Base-by-base conservation (phyloP, 257 asterid species). In the Ilex asprella region DNA sequence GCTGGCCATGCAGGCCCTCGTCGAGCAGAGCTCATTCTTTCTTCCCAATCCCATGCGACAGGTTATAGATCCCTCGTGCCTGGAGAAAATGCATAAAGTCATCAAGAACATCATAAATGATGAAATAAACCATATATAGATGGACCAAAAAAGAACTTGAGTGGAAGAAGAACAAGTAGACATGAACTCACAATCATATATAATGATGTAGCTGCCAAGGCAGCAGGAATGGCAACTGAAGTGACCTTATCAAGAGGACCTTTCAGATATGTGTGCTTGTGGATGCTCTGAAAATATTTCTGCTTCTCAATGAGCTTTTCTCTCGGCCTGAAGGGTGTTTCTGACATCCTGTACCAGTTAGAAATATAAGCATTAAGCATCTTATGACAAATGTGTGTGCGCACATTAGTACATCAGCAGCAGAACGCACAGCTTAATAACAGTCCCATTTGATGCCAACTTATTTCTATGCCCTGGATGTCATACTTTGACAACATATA, bases 41-140 rank as follows among this genome's bases (percentile, higher is more conserved):
- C 86, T 88, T 88, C 14, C 96, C 96, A 15, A 83, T 78, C 64
- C 91, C 96, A 77, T 85, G 87, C 58, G 96, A 79, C 96, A 88
- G 73, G 70, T 82, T 81, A 67, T 87, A 87, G 74, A 87, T 84
- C 59, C 95, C 95, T 70, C 76, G 80, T 10, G 71, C 88, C 95
- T 87, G 89, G 3, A 67, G 59, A 57, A 14, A 5, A 59, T 30
- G 10, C 52, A 46, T 46, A 14, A 46, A 46, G 11, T 59, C 65
- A 69, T 56, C 2, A 27, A 59, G 16, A 41, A 66, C 21, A 66
- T 31, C 27, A 27, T 0, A 29, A 16, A 13, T 16, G 5, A 30
- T 46, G 13, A 46, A 13, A 39, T 50, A 30, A 16, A 57, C 62
- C 39, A 58, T 54, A 15, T 49, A 51, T 59, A 4, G 41, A 21